Percentiles rank a stretch among this genome's conserved stretches.
Conservation (phyloP, 805 yeast species). For the Kluyveromyces lactis region DNA sequence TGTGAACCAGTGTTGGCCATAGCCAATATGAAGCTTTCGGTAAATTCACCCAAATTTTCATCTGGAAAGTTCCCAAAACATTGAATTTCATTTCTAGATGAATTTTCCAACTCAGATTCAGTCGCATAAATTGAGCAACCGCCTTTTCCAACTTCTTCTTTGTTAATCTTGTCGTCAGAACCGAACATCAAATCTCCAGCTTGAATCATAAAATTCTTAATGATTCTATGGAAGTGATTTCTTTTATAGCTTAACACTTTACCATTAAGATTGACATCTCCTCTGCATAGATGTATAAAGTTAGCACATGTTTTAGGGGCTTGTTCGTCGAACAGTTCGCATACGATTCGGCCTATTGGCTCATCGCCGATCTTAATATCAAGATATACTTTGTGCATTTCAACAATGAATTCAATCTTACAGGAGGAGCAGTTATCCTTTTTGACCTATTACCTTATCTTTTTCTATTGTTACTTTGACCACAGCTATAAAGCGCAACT, state of each 20-base stretch:
- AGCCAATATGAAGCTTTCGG: slow-evolving; percentile 44
- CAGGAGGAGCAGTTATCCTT: too few relatives aligned
- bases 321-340: slow-evolving; percentile 37
- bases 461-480: too few relatives aligned
- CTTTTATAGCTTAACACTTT: slow-evolving; percentile 31
- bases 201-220: slow-evolving; percentile 64
- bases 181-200: slow-evolving; percentile 52
- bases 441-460: too few relatives aligned
- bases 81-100: slow-evolving; percentile 10
- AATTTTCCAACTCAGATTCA: slow-evolving; percentile 13
- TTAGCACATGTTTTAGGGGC: slow-evolving; percentile 55
- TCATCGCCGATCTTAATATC: slow-evolving; percentile 42
- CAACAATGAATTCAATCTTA: too few relatives aligned
- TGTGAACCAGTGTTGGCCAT: slow-evolving; percentile 52
- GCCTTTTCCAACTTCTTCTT: slow-evolving; percentile 33
- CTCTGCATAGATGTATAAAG: slow-evolving; percentile 40
- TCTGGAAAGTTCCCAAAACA: slow-evolving; percentile 40
- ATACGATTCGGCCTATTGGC: slow-evolving; percentile 51
- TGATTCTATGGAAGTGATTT: slow-evolving; percentile 51
- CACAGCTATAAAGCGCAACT: too few relatives aligned
- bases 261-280: slow-evolving; percentile 23
- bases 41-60: slow-evolving; percentile 42
- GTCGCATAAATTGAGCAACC: slow-evolving; percentile 38
- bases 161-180: slow-evolving; percentile 16
- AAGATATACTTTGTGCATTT: slow-evolving; percentile 30